phyloP scores from a whole-genome alignment of 495 filamentous ascomycete genomes.

The Patellaria atrata region DNA sequence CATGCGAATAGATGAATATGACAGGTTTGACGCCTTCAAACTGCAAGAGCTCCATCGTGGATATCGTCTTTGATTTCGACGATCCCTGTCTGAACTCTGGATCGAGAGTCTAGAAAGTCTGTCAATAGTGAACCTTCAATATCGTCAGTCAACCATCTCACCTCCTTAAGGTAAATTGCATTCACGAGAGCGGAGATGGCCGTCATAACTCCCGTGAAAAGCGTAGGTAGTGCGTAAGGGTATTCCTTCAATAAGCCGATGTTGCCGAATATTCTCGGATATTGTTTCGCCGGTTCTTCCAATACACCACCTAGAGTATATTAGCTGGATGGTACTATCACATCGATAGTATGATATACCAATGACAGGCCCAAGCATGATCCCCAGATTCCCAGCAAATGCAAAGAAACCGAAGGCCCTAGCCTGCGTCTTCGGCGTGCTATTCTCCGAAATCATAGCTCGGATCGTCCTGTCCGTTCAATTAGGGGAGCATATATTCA shows the following conservation, averaged over 20 bases:
- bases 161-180: slow-evolving; percentile 41
- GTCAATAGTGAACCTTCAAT: slow-evolving; percentile 5
- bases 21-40: slow-evolving; percentile 46
- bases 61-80: slow-evolving; percentile 24
- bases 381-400: slow-evolving; percentile 53
- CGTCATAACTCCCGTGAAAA: slow-evolving; percentile 37
- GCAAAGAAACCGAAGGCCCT: slow-evolving; percentile 58
- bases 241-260: slow-evolving; percentile 43
- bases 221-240: slow-evolving; percentile 49
- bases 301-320: slow-evolving; percentile 35
- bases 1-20: slow-evolving; percentile 44
- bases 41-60: slow-evolving; percentile 41
- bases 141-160: slow-evolving; percentile 4
- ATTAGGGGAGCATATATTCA: slow-evolving; percentile 5
- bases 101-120: slow-evolving; percentile 20
- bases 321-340: not conserved
- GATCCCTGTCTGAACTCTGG: slow-evolving; percentile 16
- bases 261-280: slow-evolving; percentile 37
- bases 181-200: slow-evolving; percentile 34
- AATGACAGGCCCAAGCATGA: slow-evolving; percentile 50
- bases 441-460: slow-evolving; percentile 57
- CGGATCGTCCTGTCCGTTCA: slow-evolving; percentile 37
- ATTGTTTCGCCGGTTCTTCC: slow-evolving; percentile 45
- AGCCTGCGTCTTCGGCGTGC: slow-evolving; percentile 49
- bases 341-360: slow-evolving; percentile 20